Base-by-base conservation (phyloP, 2,329 filamentous ascomycete species). In the Botrytis tulipae region DNA sequence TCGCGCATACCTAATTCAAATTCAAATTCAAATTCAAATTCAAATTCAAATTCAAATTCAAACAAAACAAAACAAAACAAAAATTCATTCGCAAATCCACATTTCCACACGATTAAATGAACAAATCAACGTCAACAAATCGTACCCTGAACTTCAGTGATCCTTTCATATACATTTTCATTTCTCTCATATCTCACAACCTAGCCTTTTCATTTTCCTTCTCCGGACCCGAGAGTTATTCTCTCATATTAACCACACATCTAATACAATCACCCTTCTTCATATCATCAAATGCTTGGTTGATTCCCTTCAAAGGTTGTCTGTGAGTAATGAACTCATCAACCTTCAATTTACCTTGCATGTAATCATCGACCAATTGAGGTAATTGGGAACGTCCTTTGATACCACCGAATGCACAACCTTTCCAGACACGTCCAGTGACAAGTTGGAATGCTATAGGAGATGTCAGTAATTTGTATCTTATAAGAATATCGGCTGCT, bases 311-410 rank as follows among this genome's bases (percentile, higher is more conserved):
- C 62, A 99, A 86, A 6, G 87, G 88, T 86, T 97, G 93, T 79
- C 95, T 91, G 86, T 99, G 96, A 46, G 96, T 99, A 85, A 99
- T 98, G 87, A 98, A 98, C 86, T 99, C 96, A 82, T 98, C 95
- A 63, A 98, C 96, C 91, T 98, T 98, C 82, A 99, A 91, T 82
- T 92, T 89, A 79, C 95, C 95, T 71, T 88, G 88, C 83, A 97
- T 87, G 85, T 99, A 99, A 84, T 98, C 95, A 78, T 90, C 86
- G 37, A 99, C 94, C 59, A 99, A 90, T 74, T 88, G 91, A 66
- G 93, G 92, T 77, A 99, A 90, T 86, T 99, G 96, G 48, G 93
- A 91, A 81, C 96, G 95, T 79, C 96, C 96, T 88, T 98, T 99
- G 88, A 99, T 95, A 80, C 96, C 96, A 78, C 96, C 96, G 81